These are phyloP conservation scores for Paraconiothyrium brasiliense DNA, from an alignment of 2,329 filamentous ascomycete genomes.

Conservation along the genomic window DNA sequence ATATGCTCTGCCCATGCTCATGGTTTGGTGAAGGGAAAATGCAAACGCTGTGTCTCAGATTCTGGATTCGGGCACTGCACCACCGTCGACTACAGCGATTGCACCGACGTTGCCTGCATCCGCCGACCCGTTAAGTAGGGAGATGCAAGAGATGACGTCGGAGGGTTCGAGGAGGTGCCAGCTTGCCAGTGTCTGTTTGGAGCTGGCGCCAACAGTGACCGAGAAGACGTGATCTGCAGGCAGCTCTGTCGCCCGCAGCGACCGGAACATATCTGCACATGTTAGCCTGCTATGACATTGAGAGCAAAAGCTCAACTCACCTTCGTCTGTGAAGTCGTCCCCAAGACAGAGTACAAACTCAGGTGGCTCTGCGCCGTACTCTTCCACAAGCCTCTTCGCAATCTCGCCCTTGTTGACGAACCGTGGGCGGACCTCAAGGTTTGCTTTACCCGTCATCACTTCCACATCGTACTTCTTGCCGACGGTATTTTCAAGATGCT, in stretches of 20 bases:
- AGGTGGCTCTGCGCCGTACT: constrained; percentile 70
- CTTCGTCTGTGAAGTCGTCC: constrained; percentile 97
- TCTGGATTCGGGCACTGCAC: constrained; percentile 47
- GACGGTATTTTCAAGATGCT: constrained; percentile 80
- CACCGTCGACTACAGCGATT: constrained; percentile 51
- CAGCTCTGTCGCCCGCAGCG: constrained; percentile 69
- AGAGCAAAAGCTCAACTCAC: constrained; percentile 58
- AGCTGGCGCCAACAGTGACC: constrained; percentile 89
- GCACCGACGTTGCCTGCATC: constrained; percentile 53
- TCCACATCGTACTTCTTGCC: constrained; percentile 87
- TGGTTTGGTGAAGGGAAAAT: constrained; percentile 10
- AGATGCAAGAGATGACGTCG: constrained; percentile 79
- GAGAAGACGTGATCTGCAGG: constrained; percentile 79
- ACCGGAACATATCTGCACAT: constrained; percentile 78
- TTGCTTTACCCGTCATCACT: constrained; percentile 96
- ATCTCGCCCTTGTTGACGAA: constrained; percentile 99
- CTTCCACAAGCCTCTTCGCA: constrained; percentile 79
- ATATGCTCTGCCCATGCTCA: constrained; percentile 15
- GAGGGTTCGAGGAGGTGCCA: constrained; percentile 90
- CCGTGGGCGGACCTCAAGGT: constrained; percentile 93
- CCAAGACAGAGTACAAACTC: constrained; percentile 92
- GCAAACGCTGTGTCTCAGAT: constrained; percentile 16
- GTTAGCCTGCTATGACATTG: constrained; percentile 17
- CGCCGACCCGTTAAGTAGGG: constrained; percentile 62
- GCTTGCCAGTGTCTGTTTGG: constrained; percentile 87